These are phyloP conservation scores for Penicillium egyptiacum DNA, from an alignment of 495 filamentous ascomycete species.

Conservation along the genomic window DNA sequence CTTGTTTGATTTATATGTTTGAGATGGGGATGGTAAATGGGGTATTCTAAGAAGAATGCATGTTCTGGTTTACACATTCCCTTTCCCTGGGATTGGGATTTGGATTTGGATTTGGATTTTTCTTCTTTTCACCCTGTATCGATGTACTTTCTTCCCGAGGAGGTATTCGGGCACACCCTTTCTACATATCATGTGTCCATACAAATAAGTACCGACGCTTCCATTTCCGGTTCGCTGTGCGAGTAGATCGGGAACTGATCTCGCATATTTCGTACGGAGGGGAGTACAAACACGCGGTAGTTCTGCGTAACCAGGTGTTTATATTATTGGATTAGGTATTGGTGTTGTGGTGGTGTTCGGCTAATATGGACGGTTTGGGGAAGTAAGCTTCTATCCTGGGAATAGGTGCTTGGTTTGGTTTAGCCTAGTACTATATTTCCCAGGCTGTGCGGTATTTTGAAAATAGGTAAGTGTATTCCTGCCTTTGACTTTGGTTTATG, in stretches of 20 bases:
- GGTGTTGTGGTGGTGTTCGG: neutral
- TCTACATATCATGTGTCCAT: neutral
- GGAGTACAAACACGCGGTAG: neutral
- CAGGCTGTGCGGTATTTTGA: neutral
- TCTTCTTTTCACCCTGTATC: neutral
- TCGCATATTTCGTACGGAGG: neutral
- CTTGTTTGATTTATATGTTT: too few relatives aligned
- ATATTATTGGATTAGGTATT: neutral
- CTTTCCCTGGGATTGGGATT: neutral
- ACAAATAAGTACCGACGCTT: neutral
- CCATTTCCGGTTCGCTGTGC: neutral
- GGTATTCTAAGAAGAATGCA: too few relatives aligned
- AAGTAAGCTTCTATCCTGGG: neutral
- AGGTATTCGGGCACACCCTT: neutral
- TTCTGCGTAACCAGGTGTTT: neutral
- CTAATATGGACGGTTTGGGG: neutral
- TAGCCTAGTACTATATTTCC: neutral
- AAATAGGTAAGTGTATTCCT: neutral
- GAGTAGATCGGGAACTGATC: slow-evolving; percentile 7
- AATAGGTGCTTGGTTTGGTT: neutral
- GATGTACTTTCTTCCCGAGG: neutral
- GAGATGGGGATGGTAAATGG: too few relatives aligned
- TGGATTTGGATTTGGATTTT: neutral
- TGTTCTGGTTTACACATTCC: neutral
- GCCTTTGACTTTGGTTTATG: neutral